These are phyloP conservation scores for Leishmania guyanensis DNA, from an alignment of 208 protist genomes.

Conservation along the genomic window DNA sequence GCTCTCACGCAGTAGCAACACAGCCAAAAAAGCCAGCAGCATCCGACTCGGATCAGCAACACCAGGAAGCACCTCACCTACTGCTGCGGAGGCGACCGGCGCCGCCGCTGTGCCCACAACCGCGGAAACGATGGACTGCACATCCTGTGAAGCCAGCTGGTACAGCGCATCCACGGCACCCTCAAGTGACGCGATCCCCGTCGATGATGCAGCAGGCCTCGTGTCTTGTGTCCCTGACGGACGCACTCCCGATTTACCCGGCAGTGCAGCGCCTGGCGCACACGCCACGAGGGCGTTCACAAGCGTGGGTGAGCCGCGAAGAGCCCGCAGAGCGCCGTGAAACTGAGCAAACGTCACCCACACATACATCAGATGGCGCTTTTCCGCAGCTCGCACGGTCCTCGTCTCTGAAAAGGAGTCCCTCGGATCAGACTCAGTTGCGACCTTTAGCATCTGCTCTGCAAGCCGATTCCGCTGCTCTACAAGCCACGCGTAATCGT, in stretches of 20 bases:
- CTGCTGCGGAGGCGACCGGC: neutral
- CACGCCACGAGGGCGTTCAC: slow-evolving; percentile 20
- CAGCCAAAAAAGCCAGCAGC: slow-evolving; percentile 19
- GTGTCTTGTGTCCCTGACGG: neutral
- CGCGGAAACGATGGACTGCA: neutral
- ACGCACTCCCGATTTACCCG: neutral
- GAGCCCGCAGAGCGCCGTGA: slow-evolving; percentile 20
- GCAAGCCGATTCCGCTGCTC: slow-evolving; percentile 1
- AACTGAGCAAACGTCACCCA: slow-evolving; percentile 13
- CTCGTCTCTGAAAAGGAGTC: neutral
- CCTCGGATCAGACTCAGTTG: neutral
- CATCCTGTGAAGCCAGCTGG: neutral
- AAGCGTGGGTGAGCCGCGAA: slow-evolving; percentile 21
- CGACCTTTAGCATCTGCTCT: neutral
- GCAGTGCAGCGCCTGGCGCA: slow-evolving; percentile 17
- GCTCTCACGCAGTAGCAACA: slow-evolving; percentile 32
- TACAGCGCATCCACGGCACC: slow-evolving; percentile 1
- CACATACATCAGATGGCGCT: neutral
- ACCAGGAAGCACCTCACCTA: neutral
- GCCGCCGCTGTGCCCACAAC: neutral
- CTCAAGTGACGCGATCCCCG: neutral
- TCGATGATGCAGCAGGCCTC: neutral
- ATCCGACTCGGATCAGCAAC: slow-evolving; percentile 6
- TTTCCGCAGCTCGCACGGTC: neutral
- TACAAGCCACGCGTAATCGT: slow-evolving; percentile 14